Evolutionary conservation across 495 filamentous ascomycete genomes (phyloP).

Genomic region (Hypoxylon fragiforme): DNA sequence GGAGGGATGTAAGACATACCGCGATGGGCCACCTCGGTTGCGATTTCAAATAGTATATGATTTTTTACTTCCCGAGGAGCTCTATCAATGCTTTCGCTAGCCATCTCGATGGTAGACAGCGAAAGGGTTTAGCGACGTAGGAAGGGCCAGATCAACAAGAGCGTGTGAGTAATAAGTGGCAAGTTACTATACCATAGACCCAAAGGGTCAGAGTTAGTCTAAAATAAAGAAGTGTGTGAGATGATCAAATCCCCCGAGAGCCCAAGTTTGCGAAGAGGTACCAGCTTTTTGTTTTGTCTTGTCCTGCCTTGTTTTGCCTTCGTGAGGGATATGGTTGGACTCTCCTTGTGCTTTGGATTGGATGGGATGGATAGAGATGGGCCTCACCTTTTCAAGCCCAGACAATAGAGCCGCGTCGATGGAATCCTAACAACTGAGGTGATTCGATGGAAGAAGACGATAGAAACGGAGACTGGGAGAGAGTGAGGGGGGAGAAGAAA

Average conservation of each 20-base stretch:
- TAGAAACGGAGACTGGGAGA: background rate
- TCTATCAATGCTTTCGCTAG: slow-evolving; percentile 41
- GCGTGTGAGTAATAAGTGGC: background rate
- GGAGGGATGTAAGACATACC: slow-evolving; percentile 54
- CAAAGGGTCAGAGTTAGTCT: no score
- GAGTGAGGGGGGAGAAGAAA: background rate
- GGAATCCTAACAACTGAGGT: background rate
- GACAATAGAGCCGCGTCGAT: no score
- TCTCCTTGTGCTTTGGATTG: no score
- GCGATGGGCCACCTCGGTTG: slow-evolving; percentile 96
- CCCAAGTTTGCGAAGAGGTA: no score
- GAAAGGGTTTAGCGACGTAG: background rate
- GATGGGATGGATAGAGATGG: no score
- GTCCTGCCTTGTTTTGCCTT: no score
- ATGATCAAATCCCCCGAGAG: no score
- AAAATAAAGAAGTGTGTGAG: no score
- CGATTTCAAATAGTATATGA: slow-evolving; percentile 82
- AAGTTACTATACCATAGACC: no score
- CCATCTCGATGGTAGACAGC: slow-evolving; percentile 29
- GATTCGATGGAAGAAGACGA: background rate
- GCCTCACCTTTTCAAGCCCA: no score
- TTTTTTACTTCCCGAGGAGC: slow-evolving; percentile 52
- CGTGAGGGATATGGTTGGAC: no score
- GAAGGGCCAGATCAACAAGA: background rate
- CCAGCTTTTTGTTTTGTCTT: no score